Evolutionary conservation across 2,329 filamentous ascomycete genomes (phyloP), one percentile per base, ranked within the genome.

Genomic region (Lanzia echinophila): DNA sequence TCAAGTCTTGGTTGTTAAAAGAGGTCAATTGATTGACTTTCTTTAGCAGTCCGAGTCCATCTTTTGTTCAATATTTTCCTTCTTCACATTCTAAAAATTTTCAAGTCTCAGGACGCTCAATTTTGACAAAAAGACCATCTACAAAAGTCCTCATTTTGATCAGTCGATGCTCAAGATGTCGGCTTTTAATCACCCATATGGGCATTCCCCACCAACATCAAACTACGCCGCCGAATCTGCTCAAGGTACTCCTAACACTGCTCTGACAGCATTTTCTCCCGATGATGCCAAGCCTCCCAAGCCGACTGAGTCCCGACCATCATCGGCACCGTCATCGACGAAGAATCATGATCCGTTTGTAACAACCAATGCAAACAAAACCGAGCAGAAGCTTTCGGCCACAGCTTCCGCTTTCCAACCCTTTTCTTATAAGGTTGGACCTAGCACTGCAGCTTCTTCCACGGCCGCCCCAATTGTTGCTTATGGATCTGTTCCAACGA

Each of bases 221-320:
- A 72, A 65, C 50, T 78, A 75, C 44, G 74, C 71, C 19, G 74
- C 73, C 32, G 79, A 80, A 49, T 84, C 83, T 11, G 77, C 75
- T 63, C 77, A 81, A 60, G 79, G 77, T 15, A 87, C 85, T 6
- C 84, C 84, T 0, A 82, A 85, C 55, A 86, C 83, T 7, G 79
- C 77, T 47, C 60, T 84, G 41, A 84, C 83, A 5, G 71, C 78
- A 6, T 86, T 86, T 64, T 87, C 83, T 3, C 82, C 83, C 0
- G 78, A 81, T 15, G 79, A 81, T 39, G 68, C 36, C 15, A 53
- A 45, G 28, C 13, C 32, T 22, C 20, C 36, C 15, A 60, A 56
- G 24, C 22, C 55, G 15, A 65, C 59, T 66, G 31, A 61, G 64
- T 54, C 59, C 6, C 33, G 32, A 17, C 38, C 46, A 59, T 24